phyloP scores from a whole-genome alignment of 805 yeast genomes.

The Candida adriatica region DNA sequence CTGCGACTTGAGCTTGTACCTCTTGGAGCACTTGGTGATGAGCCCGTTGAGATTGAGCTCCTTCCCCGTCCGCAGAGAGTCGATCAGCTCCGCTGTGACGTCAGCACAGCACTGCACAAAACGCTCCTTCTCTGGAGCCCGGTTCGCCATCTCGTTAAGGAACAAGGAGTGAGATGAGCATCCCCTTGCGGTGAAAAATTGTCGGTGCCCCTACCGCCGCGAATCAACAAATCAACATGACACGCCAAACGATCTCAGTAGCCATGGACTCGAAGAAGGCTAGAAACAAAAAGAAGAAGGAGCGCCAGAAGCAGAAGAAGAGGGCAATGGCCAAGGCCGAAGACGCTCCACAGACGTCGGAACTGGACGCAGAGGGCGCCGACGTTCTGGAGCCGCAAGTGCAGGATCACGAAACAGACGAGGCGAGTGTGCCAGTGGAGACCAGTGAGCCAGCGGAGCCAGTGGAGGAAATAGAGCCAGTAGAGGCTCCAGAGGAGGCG shows the following conservation, averaged over 20 bases:
- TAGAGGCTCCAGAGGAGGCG: no score
- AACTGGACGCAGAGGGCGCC: background rate
- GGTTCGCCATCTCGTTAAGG: no score
- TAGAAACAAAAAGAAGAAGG: constrained; percentile 5
- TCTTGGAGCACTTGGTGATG: constrained; percentile 77
- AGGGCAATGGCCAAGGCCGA: constrained; percentile 1
- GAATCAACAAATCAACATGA: no score
- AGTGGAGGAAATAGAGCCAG: no score
- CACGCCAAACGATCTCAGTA: background rate
- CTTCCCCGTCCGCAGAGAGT: constrained; percentile 62
- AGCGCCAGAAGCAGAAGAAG: constrained; percentile 9
- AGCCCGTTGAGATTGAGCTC: constrained; percentile 89
- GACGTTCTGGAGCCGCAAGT: background rate
- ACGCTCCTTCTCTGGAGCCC: constrained; percentile 88
- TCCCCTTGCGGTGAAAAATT: no score
- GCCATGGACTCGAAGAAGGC: constrained; percentile 1
- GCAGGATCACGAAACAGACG: constrained; percentile 1
- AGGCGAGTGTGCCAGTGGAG: no score
- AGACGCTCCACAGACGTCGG: constrained; percentile 2
- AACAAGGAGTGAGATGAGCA: no score
- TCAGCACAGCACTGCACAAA: constrained; percentile 91
- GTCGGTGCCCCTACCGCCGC: no score
- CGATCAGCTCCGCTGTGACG: constrained; percentile 77
- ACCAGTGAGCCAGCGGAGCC: no score
- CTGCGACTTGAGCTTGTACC: constrained; percentile 84